phyloP scores from a whole-genome alignment of 140 eudicot species.

The Flaveria floridana region DNA sequence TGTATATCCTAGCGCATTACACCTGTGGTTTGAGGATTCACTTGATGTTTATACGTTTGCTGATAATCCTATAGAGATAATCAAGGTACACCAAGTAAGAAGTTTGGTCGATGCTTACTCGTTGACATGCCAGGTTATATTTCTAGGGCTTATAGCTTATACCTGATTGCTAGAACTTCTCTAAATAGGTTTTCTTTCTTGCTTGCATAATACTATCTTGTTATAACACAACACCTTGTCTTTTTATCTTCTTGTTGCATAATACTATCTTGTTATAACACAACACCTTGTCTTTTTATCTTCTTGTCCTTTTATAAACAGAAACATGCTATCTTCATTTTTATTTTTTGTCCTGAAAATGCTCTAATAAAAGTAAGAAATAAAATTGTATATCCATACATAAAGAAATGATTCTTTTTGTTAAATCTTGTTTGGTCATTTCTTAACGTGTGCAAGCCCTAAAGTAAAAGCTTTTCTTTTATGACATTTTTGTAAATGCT shows the following conservation, averaged over 20 bases:
- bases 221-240: background rate
- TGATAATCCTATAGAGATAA: conserved; percentile 50
- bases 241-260: background rate
- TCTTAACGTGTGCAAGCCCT: conserved; percentile 30
- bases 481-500: too few species aligned
- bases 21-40: conserved; percentile 80
- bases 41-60: conserved; percentile 82
- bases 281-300: background rate
- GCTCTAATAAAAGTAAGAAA: background rate
- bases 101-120: too few species aligned
- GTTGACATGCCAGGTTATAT: background rate
- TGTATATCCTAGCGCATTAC: conserved; percentile 83
- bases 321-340: background rate
- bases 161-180: background rate
- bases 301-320: background rate
- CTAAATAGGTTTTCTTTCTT: background rate
- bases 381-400: background rate
- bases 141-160: conserved; percentile 56
- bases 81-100: conserved; percentile 10
- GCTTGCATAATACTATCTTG: background rate
- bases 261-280: background rate
- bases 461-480: conserved; percentile 43
- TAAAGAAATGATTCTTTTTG: background rate
- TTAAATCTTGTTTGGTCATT: background rate
- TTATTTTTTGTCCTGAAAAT: background rate